Base-by-base conservation (phyloP, 2,329 filamentous ascomycete genomes). In the Domatiomyces globalis region DNA sequence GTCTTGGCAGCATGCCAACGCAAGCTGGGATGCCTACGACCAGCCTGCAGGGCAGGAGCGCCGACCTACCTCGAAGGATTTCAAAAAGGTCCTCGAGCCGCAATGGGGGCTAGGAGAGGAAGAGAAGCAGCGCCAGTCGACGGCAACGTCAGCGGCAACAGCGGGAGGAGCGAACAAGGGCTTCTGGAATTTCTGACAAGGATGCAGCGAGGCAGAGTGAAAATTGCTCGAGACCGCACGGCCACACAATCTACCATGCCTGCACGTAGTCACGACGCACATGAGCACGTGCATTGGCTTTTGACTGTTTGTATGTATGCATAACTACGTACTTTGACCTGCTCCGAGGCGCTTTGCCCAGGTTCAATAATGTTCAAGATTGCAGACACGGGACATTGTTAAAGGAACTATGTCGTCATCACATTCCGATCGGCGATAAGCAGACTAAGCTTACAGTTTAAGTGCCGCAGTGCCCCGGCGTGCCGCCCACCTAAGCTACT, bases 1-100 rank as follows among this genome's bases (percentile, higher is more conserved):
- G 69, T 81, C 76, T 2, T 77, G 85, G 49, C 81, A 84, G 67
- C 83, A 79, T 73, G 84, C 87, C 80, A 78, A 84, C 60, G 71
- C 81, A 46, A 66, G 66, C n/a, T 76, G 73, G 74, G 68, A 70
- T 46, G 60, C 63, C 7, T 67, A 67, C 46, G 70, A 72, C 47
- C 61, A 65, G 29, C 63, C 63, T 17, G 64, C 67, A 5, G 60
- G 65, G 49, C 60, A 64, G 6, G 58, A 56, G 56, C 61, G 2
- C 42, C 54, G 2, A 60, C 61, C 9, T 51, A 19, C 15, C 36
- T 20, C 12, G 51, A 55, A 19, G 22, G 17, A 43, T 48, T 49
- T 52, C 45, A 54, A 53, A 36, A 58, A 60, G 36, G 55, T 53
- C 5, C 50, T 55, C 48, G 55, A 59, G 63, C 49, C 67, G 66